Base-by-base conservation (phyloP, 345 rosid species). In the Pseudoturritis turrita region DNA sequence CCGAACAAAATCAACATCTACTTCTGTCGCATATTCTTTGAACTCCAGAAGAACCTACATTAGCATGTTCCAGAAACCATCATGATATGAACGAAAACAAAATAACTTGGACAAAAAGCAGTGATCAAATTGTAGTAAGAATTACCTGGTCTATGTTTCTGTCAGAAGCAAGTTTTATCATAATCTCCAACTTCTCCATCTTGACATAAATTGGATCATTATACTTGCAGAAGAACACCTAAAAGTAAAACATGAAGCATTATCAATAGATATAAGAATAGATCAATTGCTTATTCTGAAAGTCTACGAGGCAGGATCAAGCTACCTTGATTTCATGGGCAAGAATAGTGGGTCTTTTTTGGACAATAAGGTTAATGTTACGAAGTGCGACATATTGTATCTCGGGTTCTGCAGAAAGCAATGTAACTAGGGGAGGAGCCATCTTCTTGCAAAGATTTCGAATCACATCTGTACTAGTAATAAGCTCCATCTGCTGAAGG, bases 221-320 rank as follows among this genome's bases (percentile, higher is more conserved):
- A 82, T 94, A 94, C 85, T 94, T 94, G 87, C 98, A 94, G 90
- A 94, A 94, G 72, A 94, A 94, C 14, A 94, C 98, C 98, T 94
- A 76, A 22, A 51, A 73, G 64, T 26, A 77, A 53, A 67, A 61
- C 12, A 51, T 4, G 26, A 66, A 26, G 2, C 47, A 28, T 14
- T 54, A 7, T 26, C 17, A 69, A 47, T 41, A 63, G 26, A 73
- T 40, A 25, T 36, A 43, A 33, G 59, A 70, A 35, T 65, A 44
- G 26, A 63, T 45, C 25, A 12, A 73, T 41, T 60, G 58, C 52
- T 25, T 18, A 49, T 65, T 51, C 19, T 8, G 39, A 29, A 39
- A 66, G 45, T 59, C 45, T 40, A 10, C 8, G 5, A 66, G 56
- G 29, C 14, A 57, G 35, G 64, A 57, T 54, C 39, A 31, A 68